These are phyloP conservation scores for Melanomma pulvis-pyrius DNA, from an alignment of 495 filamentous ascomycete species.

Conservation along the genomic window DNA sequence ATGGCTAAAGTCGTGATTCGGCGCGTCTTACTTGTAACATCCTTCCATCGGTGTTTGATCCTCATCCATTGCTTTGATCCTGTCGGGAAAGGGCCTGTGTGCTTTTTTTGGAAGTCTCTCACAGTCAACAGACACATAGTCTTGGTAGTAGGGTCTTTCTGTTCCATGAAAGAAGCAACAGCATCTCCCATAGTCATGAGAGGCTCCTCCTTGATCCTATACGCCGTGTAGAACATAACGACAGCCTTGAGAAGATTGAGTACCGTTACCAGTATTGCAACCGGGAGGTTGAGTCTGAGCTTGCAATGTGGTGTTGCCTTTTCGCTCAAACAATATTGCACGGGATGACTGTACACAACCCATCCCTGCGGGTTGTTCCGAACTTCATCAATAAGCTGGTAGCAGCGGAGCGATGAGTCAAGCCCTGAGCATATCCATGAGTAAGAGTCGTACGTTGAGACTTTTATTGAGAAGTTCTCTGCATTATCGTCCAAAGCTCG, in stretches of 20 bases:
- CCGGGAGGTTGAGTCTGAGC: constrained; percentile 49
- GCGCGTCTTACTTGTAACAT: constrained; percentile 8
- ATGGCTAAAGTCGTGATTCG: no score
- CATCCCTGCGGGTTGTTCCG: not conserved
- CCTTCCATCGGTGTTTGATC: not conserved
- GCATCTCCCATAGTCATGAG: constrained; percentile 59
- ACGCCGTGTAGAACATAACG: constrained; percentile 45
- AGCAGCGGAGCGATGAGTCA: no score
- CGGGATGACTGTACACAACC: constrained; percentile 11
- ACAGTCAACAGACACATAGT: constrained; percentile 12
- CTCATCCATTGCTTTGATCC: not conserved
- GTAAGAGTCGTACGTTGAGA: no score
- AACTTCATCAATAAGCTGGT: no score
- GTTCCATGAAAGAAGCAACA: constrained; percentile 51
- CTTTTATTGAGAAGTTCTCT: no score
- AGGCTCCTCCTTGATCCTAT: constrained; percentile 37
- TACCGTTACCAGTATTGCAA: constrained; percentile 49
- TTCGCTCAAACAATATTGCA: constrained; percentile 50
- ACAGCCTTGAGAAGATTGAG: constrained; percentile 48
- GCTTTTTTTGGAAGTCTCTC: constrained; percentile 6
- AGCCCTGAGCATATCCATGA: no score
- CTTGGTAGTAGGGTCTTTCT: constrained; percentile 20
- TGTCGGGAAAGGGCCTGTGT: not conserved
- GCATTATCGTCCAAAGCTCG: no score
- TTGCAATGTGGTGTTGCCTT: constrained; percentile 45